A percentile compares a stretch with the other conserved stretches of the same genome.
Conservation (phyloP, 1,284 basidiomycete species). For the Naganishia sp. region DNA sequence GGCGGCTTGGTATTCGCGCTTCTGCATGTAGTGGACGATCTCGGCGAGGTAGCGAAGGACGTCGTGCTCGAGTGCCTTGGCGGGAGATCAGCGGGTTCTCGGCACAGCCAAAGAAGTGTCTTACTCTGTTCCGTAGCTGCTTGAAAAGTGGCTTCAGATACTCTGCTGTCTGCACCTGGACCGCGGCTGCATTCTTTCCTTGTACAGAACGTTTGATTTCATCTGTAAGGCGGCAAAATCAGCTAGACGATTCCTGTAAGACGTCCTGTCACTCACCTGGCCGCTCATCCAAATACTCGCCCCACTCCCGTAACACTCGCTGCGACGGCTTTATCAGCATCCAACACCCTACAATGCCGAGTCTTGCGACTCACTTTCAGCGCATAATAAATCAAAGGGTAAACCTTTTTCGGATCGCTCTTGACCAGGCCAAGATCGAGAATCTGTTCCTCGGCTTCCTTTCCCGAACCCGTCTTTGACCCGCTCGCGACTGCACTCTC, state of each 20-base stretch:
- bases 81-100: not conserved
- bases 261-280: slow-evolving; percentile 62
- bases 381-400: slow-evolving; percentile 96
- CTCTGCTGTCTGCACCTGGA: slow-evolving; percentile 91
- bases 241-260: not conserved
- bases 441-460: slow-evolving; percentile 56
- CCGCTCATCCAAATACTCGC: slow-evolving; percentile 84
- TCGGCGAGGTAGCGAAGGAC: slow-evolving; percentile 87
- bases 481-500: slow-evolving; percentile 36
- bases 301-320: slow-evolving; percentile 91
- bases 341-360: not conserved
- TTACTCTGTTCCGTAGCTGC: slow-evolving; percentile 27
- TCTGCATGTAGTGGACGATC: slow-evolving; percentile 95
- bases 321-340: slow-evolving; percentile 32
- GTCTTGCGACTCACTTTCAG: slow-evolving; percentile 63
- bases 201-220: slow-evolving; percentile 79
- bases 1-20: slow-evolving; percentile 86
- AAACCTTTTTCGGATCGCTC: slow-evolving; percentile 91
- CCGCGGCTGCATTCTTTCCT: slow-evolving; percentile 91
- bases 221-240: slow-evolving; percentile 41
- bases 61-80: slow-evolving; percentile 75
- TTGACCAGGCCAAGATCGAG: slow-evolving; percentile 81
- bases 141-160: slow-evolving; percentile 82
- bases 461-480: not conserved
- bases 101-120: not conserved